Conservation (phyloP, 208 protist species). For the Trypanosoma congolense region DNA sequence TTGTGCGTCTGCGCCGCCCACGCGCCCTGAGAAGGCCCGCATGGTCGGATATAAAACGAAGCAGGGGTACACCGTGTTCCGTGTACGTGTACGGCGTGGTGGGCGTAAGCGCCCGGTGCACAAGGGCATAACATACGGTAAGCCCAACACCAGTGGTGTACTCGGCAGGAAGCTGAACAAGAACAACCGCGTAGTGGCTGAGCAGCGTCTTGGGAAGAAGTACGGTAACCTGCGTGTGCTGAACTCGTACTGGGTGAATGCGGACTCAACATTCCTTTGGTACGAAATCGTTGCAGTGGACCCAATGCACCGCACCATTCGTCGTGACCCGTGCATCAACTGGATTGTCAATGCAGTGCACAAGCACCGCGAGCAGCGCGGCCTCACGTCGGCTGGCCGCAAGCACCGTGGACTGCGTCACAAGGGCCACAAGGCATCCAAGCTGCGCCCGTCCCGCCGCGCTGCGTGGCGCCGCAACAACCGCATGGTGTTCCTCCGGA, state of each 20-base stretch:
- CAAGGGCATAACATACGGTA: slow-evolving; percentile 98
- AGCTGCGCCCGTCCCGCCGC: slow-evolving; percentile 93
- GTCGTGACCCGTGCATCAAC: slow-evolving; percentile 98
- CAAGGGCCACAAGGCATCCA: slow-evolving; percentile 94
- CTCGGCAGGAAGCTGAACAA: slow-evolving; percentile 96
- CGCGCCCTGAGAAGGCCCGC: slow-evolving; percentile 98
- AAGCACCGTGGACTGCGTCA: slow-evolving; percentile 94
- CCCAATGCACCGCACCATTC: slow-evolving; percentile 96
- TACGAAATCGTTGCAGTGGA: slow-evolving; percentile 99
- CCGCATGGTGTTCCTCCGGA: slow-evolving; percentile 91
- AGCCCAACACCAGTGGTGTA: slow-evolving; percentile 97
- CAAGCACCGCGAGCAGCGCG: slow-evolving; percentile 98
- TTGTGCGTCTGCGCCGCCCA: slow-evolving; percentile 92
- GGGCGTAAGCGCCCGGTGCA: slow-evolving; percentile 96
- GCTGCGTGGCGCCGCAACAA: slow-evolving; percentile 99
- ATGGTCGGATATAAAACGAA: slow-evolving; percentile 99
- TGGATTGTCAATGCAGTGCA: slow-evolving; percentile 98
- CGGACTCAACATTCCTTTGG: slow-evolving; percentile 97
- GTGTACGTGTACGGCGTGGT: slow-evolving; percentile 98
- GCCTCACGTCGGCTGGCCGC: slow-evolving; percentile 97
- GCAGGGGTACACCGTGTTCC: slow-evolving; percentile 99
- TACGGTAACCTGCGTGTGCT: slow-evolving; percentile 97
- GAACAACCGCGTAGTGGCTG: slow-evolving; percentile 94
- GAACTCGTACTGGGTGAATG: slow-evolving; percentile 99
- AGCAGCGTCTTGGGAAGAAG: slow-evolving; percentile 96